phyloP scores from a whole-genome alignment of 148 eudicot species.

The Limonium bicolor region DNA sequence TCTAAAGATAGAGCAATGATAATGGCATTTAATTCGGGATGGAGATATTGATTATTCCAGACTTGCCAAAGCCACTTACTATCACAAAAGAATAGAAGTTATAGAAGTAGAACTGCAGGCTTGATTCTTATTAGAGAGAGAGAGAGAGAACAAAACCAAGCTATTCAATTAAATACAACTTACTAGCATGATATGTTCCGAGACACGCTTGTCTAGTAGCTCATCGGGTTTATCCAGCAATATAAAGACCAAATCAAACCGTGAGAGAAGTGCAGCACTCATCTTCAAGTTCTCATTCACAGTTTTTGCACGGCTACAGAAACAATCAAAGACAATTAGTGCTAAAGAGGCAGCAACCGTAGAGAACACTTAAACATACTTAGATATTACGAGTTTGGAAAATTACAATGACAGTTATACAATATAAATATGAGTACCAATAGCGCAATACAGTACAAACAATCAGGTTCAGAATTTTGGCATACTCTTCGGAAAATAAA shows the following conservation, averaged over 20 bases:
- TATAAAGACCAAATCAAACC: conserved; percentile 95
- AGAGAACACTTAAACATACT: not conserved
- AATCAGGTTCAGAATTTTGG: no score
- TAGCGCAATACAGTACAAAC: no score
- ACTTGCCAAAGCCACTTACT: no score
- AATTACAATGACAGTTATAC: not conserved
- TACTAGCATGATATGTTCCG: conserved; percentile 97
- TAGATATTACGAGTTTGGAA: not conserved
- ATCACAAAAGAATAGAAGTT: no score
- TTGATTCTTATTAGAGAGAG: conserved; percentile 19
- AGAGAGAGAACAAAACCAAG: conserved; percentile 21
- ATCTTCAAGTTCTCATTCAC: conserved; percentile 97
- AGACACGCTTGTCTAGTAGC: conserved; percentile 70
- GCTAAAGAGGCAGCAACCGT: no score
- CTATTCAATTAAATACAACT: no score
- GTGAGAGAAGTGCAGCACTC: conserved; percentile 84
- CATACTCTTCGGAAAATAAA: no score
- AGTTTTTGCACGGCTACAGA: conserved; percentile 93
- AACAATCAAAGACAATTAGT: not conserved
- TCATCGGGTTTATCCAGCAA: conserved; percentile 94
- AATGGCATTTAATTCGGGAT: no score
- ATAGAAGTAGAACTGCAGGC: no score
- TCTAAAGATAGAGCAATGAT: no score
- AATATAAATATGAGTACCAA: no score
- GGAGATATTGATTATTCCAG: not conserved